phyloP scores from a whole-genome alignment of 176 grass and related monocot genomes.

The Guadua angustifolia region DNA sequence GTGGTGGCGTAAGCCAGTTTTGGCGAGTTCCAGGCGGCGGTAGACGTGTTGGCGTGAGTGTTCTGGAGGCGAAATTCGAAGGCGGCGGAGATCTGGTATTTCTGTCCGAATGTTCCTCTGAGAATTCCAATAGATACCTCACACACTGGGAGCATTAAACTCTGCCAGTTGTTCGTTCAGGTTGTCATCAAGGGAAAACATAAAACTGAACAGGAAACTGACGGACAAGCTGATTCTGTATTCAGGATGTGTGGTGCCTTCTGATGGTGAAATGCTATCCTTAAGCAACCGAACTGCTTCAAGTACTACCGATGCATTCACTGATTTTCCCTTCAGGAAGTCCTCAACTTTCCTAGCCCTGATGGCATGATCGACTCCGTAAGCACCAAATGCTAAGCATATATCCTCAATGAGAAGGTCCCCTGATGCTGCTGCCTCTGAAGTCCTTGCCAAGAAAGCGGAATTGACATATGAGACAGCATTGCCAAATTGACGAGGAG shows the following conservation, averaged over 20 bases:
- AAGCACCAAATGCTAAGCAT: constrained; percentile 74
- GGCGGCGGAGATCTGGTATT: no score
- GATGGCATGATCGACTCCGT: constrained; percentile 61
- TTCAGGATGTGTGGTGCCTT: constrained; percentile 64
- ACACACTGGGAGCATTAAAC: constrained; percentile 1
- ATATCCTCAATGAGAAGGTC: constrained; percentile 56
- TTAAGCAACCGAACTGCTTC: constrained; percentile 67
- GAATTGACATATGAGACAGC: constrained; percentile 81
- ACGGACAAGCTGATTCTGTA: constrained; percentile 76
- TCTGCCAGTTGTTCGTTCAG: constrained; percentile 27
- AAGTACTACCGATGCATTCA: constrained; percentile 55
- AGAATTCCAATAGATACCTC: no score
- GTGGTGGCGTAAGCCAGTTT: no score
- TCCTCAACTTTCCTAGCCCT: constrained; percentile 75
- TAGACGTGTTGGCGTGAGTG: no score
- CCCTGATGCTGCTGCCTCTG: constrained; percentile 45
- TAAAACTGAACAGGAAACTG: constrained; percentile 75
- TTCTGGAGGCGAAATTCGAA: no score
- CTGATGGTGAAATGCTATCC: constrained; percentile 52
- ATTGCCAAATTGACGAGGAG: constrained; percentile 83
- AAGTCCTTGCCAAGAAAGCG: constrained; percentile 72
- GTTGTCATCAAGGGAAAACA: constrained; percentile 58
- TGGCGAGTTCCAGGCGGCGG: no score
- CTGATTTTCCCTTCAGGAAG: constrained; percentile 66
- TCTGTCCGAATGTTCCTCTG: no score